These are phyloP conservation scores for Polyporus arcularius DNA, from an alignment of 768 basidiomycete species.

Conservation along the genomic window DNA sequence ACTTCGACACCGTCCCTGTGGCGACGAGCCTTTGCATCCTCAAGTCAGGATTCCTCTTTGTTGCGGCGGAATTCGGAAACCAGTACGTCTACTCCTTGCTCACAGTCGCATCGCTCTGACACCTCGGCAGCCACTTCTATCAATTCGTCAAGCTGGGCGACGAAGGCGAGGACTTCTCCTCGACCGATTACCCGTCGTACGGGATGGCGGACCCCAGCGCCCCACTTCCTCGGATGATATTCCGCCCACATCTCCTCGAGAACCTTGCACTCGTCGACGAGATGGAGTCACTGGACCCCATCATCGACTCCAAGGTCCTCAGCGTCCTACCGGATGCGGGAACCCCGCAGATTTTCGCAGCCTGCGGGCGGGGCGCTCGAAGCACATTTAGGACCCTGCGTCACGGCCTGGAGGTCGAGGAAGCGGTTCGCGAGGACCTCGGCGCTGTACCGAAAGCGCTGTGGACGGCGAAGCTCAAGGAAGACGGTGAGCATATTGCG, in stretches of 20 bases:
- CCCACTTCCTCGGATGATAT: constrained; percentile 76
- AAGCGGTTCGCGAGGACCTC: constrained; percentile 91
- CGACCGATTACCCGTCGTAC: constrained; percentile 78
- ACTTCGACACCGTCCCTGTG: constrained; percentile 97
- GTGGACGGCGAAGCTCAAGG: constrained; percentile 92
- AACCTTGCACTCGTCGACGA: constrained; percentile 92
- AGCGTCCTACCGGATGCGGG: constrained; percentile 91
- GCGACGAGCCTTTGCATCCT: constrained; percentile 93
- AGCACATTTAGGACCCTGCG: constrained; percentile 88
- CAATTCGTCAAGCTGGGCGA: constrained; percentile 99
- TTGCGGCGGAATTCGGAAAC: constrained; percentile 96
- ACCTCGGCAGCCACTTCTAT: constrained; percentile 72
- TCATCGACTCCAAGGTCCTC: constrained; percentile 89
- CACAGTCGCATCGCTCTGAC: constrained; percentile 10
- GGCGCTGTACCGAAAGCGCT: constrained; percentile 98
- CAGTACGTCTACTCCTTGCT: constrained; percentile 58
- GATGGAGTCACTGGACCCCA: constrained; percentile 86
- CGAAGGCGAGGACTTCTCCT: constrained; percentile 92
- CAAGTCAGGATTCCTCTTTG: constrained; percentile 97
- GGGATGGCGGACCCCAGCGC: constrained; percentile 76
- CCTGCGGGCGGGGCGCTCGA: constrained; percentile 86
- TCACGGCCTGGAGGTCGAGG: constrained; percentile 94
- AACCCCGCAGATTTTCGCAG: constrained; percentile 95
- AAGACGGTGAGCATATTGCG: constrained; percentile 66
- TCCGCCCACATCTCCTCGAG: constrained; percentile 83